Base-by-base conservation (phyloP, 176 grass and related monocot species). In the Stipa capillata region DNA sequence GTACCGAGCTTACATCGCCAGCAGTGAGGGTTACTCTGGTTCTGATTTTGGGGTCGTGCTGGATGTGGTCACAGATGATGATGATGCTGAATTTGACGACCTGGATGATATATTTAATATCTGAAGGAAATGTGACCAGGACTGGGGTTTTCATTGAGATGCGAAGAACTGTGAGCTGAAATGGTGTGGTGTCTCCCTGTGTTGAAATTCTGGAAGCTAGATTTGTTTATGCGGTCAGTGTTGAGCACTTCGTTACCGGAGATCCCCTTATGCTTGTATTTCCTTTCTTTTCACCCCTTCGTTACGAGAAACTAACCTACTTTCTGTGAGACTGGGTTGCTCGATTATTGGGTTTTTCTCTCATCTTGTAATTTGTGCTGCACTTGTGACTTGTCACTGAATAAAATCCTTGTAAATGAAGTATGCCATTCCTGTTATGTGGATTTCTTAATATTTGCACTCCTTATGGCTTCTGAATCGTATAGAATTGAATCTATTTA, bases 1-100 rank as follows among this genome's bases (percentile, higher is more conserved):
- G 65, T 91, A 68, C 61, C 36, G 73, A 31, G 85, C 81, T 78
- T 79, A 77, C 60, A 67, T 87, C 32, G 12, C 31, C 14, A 88
- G 74, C 49, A 77, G 7, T 0, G 47, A 8, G 18, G 73, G 25
- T 18, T 56, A 58, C 39, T 50, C 67, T 24, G 74, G 32, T 23
- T 84, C 80, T n/a, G 80, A 84, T 47, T 88, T 67, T 8, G 86
- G 79, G 31, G 12, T 74, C 0, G 74, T 83, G 28, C 45, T 87
- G 58, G 80, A 88, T 50, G 74, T 88, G 74, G 74, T 83, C 49
- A 88, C 75, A 31, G 86, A 84, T 66, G 86, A 84, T 16, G 74
- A 42, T 50, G 75, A 51, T 74, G 80, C 58, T 59, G 76, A 69
- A 10, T 88, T 88, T 34, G 69, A 79, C 80, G 76, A 83, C n/a